These are phyloP conservation scores for Erythrobasidium hasegawianum DNA, from an alignment of 1,284 basidiomycete genomes.

Conservation along the genomic window DNA sequence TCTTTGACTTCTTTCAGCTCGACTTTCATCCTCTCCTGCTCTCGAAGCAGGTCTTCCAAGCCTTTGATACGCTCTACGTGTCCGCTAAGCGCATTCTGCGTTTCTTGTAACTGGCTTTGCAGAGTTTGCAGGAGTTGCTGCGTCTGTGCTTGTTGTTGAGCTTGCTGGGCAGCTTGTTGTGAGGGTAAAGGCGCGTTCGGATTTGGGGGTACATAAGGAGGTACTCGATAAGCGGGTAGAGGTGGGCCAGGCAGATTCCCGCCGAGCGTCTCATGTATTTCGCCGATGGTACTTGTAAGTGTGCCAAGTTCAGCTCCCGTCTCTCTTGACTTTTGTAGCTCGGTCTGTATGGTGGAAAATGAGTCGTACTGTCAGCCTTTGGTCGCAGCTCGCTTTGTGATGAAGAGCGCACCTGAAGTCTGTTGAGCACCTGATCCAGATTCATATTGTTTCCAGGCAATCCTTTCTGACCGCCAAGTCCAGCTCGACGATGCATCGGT, in stretches of 20 bases:
- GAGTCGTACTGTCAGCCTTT: no score
- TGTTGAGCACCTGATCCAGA: constrained; percentile 54
- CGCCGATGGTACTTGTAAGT: constrained; percentile 75
- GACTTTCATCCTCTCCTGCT: constrained; percentile 78
- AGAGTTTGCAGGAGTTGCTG: constrained; percentile 50
- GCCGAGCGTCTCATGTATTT: constrained; percentile 87
- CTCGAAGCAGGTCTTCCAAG: constrained; percentile 70
- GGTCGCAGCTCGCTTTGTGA: no score
- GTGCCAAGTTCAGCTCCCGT: constrained; percentile 83
- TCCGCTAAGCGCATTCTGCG: constrained; percentile 69
- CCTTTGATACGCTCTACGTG: constrained; percentile 82
- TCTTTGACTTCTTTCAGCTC: constrained; percentile 61
- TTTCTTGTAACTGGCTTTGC: constrained; percentile 78
- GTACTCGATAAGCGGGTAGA: constrained; percentile 34
- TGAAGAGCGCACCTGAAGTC: constrained; percentile 53
- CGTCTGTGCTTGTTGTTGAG: constrained; percentile 54
- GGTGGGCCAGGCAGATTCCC: constrained; percentile 57
- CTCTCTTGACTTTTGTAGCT: constrained; percentile 89
- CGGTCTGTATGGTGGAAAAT: no score
- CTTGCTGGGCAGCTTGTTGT: constrained; percentile 50
- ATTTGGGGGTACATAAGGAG: constrained; percentile 47
- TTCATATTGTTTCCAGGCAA: constrained; percentile 42
- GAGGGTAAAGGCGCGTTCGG: constrained; percentile 53
- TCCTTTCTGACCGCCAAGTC: constrained; percentile 2
- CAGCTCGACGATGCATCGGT: constrained; percentile 32